Base-by-base conservation (phyloP, 2,329 filamentous ascomycete species). In the Trichoderma atroviride region DNA sequence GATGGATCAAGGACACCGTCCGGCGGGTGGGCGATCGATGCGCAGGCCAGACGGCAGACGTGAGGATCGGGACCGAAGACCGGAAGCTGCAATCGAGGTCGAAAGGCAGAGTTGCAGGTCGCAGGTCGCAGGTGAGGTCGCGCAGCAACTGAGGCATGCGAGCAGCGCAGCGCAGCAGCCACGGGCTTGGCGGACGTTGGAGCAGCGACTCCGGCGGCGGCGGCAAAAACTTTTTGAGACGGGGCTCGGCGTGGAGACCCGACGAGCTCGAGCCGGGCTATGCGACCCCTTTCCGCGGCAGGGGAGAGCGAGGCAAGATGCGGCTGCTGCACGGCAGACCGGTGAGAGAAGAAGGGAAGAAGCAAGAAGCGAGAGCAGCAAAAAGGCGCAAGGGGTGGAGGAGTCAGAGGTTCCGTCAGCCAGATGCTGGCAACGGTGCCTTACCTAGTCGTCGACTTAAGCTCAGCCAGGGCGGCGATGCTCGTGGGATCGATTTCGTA, bases 131-230 rank as follows among this genome's bases (percentile, higher is more conserved):
- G 65, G 66, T 60, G 71, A 72, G 72, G 77, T 78, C 71, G 75
- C 74, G 75, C 77, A 78, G 72, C 77, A 77, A 78, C 78, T 77
- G 75, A 76, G 74, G 77, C 76, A 78, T 78, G 75, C 76, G 74
- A 76, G 71, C 73, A 70, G 72, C 71, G 70, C 72, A 68, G 33
- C 33, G 33, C 33, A 35, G 33, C 33, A 58, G 40, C 19, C 27
- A 47, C 47, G 47, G 74, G 71, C 74, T 73, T 70, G 70, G 57
- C 63, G 67, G 66, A 66, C 47, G 57, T 60, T 33, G 50, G 67
- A 66, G 69, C 65, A 65, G 61, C 60, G 60, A 63, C 22, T 35
- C 19, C 62, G 62, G 62, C 56, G 64, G 33, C 57, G 64, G 56
- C 55, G n/a, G 63, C 52, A 40, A 62, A 62, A 50, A 37, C 14